phyloP scores from a whole-genome alignment of 176 grass and related monocot species.

The Pontederia crassipes region DNA sequence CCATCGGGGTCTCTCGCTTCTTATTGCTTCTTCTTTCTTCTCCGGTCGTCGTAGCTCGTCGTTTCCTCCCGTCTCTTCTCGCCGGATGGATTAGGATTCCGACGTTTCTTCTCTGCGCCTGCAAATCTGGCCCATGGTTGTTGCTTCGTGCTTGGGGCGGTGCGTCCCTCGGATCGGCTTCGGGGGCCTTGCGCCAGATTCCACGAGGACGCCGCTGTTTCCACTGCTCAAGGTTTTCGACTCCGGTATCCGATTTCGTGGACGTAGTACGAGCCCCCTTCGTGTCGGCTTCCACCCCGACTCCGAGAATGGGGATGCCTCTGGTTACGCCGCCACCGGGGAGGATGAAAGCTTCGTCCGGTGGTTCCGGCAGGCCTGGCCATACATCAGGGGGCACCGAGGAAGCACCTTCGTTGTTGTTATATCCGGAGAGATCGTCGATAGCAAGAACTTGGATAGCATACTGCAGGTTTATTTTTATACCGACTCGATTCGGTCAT shows the following conservation, averaged over 20 bases:
- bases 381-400: constrained; percentile 69
- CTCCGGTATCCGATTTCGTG: neutral
- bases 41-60: neutral
- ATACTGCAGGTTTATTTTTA: constrained; percentile 49
- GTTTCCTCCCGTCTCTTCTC: no score
- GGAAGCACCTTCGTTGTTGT: constrained; percentile 81
- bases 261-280: neutral
- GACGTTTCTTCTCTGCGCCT: no score
- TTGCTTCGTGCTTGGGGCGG: no score
- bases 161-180: no score
- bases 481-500: neutral
- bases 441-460: constrained; percentile 49
- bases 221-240: no score
- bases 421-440: constrained; percentile 63
- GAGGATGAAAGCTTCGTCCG: constrained; percentile 59
- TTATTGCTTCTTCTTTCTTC: no score
- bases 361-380: constrained; percentile 82
- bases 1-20: no score
- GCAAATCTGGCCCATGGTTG: no score
- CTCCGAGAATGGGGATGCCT: neutral
- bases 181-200: no score
- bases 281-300: constrained; percentile 8
- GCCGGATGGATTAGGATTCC: no score
- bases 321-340: neutral
- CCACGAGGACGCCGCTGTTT: no score